Base-by-base conservation (phyloP, 163 green algal species). In the Scenedesmus sp. region DNA sequence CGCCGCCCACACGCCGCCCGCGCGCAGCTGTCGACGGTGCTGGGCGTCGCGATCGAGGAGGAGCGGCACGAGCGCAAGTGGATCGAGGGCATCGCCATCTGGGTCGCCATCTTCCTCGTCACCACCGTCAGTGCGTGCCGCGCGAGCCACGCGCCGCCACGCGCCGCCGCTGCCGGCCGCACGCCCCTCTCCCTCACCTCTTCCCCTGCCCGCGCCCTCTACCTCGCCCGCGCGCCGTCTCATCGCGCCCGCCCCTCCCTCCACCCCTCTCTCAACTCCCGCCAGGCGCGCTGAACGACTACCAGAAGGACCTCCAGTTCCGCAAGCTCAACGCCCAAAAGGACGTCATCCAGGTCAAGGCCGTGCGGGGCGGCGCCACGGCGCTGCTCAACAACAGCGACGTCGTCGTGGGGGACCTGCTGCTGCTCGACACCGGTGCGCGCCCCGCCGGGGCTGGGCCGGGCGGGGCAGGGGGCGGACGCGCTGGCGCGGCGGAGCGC, bases 261-360 rank as follows among this genome's bases (percentile, higher is more conserved):
- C n/a, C n/a, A n/a, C n/a, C n/a, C n/a, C n/a, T n/a, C n/a, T n/a
- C n/a, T n/a, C n/a, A n/a, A n/a, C n/a, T n/a, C n/a, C n/a, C n/a
- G n/a, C 7, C 39, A 91, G 91, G 86, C 22, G 90, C 95, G 17
- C 80, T 87, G 4, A 98, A 98, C 75, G 95, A 99, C 86, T 99
- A 94, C 79, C 86, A 94, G 20, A 97, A 98, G 80, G 95, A 98
- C 75, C 81, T 90, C 44, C 94, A 99, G 86, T 99, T 99, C 86
- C 80, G 89, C 0, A 95, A 97, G 76, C 89, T 99, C 3, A 97
- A 99, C 77, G 87, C 84, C 0, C 81, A 94, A 63, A 97, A 97
- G 79, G 92, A 99, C 72, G 75, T 86, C 9, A 94, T 98, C 60
- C 80, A 93, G 36, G 87, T 98, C 28, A 96, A 95, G 71, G 92